Evolutionary conservation across 345 rosid genomes (phyloP).

Genomic region (Excoecaria cochinchinensis): DNA sequence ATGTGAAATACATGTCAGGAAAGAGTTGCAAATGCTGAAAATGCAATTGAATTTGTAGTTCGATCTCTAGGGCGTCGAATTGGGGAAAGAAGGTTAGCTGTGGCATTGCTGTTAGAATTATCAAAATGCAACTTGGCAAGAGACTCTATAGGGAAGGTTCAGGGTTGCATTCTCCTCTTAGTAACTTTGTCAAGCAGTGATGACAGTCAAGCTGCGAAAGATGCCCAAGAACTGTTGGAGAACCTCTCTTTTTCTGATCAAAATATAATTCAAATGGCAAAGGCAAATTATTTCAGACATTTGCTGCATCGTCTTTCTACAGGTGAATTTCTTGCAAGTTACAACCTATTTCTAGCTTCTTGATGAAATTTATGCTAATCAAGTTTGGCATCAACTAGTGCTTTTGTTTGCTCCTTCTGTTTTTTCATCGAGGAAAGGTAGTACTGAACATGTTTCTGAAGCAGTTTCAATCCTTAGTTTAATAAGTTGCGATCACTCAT

Average conservation of each 20-base stretch:
- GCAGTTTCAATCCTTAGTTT: neutral
- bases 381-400: neutral
- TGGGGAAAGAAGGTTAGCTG: constrained; percentile 59
- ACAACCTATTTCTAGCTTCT: constrained; percentile 14
- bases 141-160: constrained; percentile 52
- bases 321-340: constrained; percentile 33
- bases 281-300: constrained; percentile 62
- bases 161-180: constrained; percentile 62
- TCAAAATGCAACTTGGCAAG: constrained; percentile 37
- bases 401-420: neutral
- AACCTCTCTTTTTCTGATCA: constrained; percentile 56
- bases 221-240: constrained; percentile 53
- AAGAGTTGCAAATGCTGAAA: constrained; percentile 44
- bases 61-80: constrained; percentile 56
- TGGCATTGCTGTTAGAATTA: constrained; percentile 49
- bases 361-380: neutral
- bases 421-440: neutral
- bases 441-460: neutral
- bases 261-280: constrained; percentile 62
- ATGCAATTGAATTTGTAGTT: constrained; percentile 52
- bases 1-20: constrained; percentile 42
- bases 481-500: neutral
- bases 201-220: constrained; percentile 47
- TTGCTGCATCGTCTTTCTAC: constrained; percentile 53
- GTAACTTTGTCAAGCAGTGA: constrained; percentile 62